Conservation (phyloP, 352 stramenopile genomes). For the Phytophthora pini region DNA sequence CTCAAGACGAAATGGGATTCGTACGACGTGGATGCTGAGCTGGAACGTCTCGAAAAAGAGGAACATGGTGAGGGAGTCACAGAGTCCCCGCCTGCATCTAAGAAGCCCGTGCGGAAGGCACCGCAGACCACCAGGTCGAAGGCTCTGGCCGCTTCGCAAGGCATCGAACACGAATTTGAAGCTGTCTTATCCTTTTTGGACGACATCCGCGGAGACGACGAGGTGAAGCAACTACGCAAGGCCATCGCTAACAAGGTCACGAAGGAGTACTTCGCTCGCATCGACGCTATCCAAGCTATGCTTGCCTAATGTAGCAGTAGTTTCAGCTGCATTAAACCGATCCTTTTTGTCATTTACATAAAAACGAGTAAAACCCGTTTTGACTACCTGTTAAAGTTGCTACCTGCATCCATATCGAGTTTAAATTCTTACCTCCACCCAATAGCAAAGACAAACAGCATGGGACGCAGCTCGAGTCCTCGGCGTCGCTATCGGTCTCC, state of each 20-base stretch:
- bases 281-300: slow-evolving; percentile 61
- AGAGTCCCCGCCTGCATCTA: not conserved
- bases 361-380: not conserved
- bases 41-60: slow-evolving; percentile 68
- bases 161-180: slow-evolving; percentile 83
- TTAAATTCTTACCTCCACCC: not conserved
- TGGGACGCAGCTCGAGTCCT: slow-evolving; percentile 39
- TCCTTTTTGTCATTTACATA: not conserved
- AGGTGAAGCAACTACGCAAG: slow-evolving; percentile 78
- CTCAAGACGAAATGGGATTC: slow-evolving; percentile 89
- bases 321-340: slow-evolving; percentile 8
- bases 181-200: slow-evolving; percentile 81
- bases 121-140: slow-evolving; percentile 48
- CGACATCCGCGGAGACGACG: slow-evolving; percentile 67
- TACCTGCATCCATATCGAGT: slow-evolving; percentile 4
- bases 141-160: slow-evolving; percentile 45
- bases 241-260: slow-evolving; percentile 68
- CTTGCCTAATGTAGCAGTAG: slow-evolving; percentile 22
- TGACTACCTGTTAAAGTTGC: not conserved
- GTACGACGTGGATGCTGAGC: slow-evolving; percentile 82
- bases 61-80: slow-evolving; percentile 34
- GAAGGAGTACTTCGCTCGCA: slow-evolving; percentile 67
- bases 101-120: slow-evolving; percentile 6
- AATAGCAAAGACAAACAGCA: slow-evolving; percentile 16
- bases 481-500: slow-evolving; percentile 29